Evolutionary conservation across 257 asterid genomes (phyloP).

Genomic region (Misopates orontium): DNA sequence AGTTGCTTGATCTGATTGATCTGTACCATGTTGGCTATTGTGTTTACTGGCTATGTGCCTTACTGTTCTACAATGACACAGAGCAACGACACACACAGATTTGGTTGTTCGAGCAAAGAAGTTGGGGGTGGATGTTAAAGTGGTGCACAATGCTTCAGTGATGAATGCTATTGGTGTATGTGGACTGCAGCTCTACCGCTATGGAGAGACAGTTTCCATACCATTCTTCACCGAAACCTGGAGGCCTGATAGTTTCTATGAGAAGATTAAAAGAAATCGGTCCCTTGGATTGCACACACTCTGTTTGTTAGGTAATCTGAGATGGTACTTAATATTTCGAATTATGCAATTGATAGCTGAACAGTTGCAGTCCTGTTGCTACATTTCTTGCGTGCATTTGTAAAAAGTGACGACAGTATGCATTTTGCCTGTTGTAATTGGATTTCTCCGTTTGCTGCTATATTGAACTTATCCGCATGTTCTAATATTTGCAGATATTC

Average conservation of each 20-base stretch:
- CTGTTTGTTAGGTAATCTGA: constrained; percentile 72
- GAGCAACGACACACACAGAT: constrained; percentile 95
- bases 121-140: constrained; percentile 71
- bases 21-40: too few relatives aligned
- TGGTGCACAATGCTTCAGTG: constrained; percentile 90
- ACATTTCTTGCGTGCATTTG: too few relatives aligned
- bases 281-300: constrained; percentile 78
- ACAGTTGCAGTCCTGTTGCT: not conserved
- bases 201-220: constrained; percentile 85
- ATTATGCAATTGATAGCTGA: not conserved
- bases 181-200: constrained; percentile 87
- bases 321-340: not conserved
- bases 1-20: too few relatives aligned
- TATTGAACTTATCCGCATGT: too few relatives aligned
- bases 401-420: too few relatives aligned
- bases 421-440: too few relatives aligned
- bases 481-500: constrained; percentile 78
- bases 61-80: constrained; percentile 28
- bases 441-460: too few relatives aligned
- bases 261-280: constrained; percentile 65
- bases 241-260: constrained; percentile 96
- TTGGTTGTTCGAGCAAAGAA: constrained; percentile 90
- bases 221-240: constrained; percentile 93
- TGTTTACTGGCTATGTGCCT: constrained; percentile 14
- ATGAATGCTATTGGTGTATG: constrained; percentile 95